A percentile compares a stretch with the other conserved stretches of the same genome.
phyloP scores from a whole-genome alignment of 345 rosid genomes.

The Orychophragmus violaceus region DNA sequence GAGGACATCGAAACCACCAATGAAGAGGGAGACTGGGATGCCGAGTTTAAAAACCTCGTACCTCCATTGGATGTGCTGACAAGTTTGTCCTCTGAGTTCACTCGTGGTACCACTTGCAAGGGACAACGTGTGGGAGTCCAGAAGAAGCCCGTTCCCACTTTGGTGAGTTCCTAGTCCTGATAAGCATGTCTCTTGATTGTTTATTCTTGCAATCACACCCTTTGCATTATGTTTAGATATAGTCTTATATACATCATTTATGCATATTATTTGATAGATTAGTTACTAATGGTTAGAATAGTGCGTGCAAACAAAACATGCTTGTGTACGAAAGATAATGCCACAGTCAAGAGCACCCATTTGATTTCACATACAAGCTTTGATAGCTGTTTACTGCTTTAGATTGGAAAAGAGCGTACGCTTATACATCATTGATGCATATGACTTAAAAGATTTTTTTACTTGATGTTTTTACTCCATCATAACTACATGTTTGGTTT shows the following conservation, averaged over 20 bases:
- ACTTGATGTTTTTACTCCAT: not conserved
- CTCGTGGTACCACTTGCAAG: slow-evolving; percentile 18
- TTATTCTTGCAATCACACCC: not conserved
- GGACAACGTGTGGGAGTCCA: slow-evolving; percentile 18
- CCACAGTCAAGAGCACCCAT: not conserved
- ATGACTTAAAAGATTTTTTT: not conserved
- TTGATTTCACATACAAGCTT: not conserved
- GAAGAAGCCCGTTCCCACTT: slow-evolving; percentile 19
- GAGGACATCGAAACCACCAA: slow-evolving; percentile 47
- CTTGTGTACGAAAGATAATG: not conserved
- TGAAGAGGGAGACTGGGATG: slow-evolving; percentile 54
- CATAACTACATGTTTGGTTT: no score
- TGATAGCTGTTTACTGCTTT: not conserved
- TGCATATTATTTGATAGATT: not conserved
- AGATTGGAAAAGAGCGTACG: not conserved
- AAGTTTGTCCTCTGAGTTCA: slow-evolving; percentile 38
- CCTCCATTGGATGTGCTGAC: slow-evolving; percentile 51
- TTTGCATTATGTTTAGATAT: not conserved
- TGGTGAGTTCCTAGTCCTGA: slow-evolving; percentile 38
- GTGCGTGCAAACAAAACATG: not conserved
- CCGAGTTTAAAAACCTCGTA: slow-evolving; percentile 50
- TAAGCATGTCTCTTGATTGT: not conserved
- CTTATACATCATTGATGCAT: not conserved
- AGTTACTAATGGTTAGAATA: not conserved
- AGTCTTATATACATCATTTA: not conserved